These are phyloP conservation scores for Citropsis articulata DNA, from an alignment of 345 rosid species.

Conservation along the genomic window DNA sequence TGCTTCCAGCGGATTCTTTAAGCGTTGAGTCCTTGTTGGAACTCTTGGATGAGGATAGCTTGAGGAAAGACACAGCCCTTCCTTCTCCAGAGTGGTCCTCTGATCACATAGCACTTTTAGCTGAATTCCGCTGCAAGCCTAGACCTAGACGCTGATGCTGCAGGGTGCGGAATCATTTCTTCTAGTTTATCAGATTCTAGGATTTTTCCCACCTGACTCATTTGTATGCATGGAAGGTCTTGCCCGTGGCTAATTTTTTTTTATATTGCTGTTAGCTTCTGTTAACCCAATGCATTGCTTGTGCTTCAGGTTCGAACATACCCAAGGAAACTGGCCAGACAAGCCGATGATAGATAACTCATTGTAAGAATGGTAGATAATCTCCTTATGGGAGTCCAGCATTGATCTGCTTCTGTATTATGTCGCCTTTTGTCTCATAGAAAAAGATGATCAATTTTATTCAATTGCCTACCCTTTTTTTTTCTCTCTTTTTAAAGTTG, in stretches of 20 bases:
- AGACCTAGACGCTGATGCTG: slow-evolving; percentile 78
- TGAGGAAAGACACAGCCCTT: slow-evolving; percentile 98
- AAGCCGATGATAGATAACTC: slow-evolving; percentile 24
- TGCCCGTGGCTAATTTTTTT: neutral
- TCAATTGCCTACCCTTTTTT: slow-evolving; percentile 10
- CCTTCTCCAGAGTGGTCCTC: slow-evolving; percentile 99
- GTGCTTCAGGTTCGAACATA: slow-evolving; percentile 30
- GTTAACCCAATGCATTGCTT: neutral
- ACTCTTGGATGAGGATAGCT: slow-evolving; percentile 95
- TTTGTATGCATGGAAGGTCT: neutral
- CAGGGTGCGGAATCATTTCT: slow-evolving; percentile 22
- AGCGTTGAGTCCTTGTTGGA: slow-evolving; percentile 92
- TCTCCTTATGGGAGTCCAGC: slow-evolving; percentile 30
- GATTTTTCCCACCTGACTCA: neutral
- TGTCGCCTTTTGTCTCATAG: slow-evolving; percentile 47
- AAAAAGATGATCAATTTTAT: slow-evolving; percentile 33
- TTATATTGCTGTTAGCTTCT: neutral
- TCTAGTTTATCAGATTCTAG: neutral
- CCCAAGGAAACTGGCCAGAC: slow-evolving; percentile 21
- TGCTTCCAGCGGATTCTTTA: slow-evolving; percentile 79
- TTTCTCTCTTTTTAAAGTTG: neutral
- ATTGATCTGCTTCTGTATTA: slow-evolving; percentile 53
- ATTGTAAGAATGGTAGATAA: slow-evolving; percentile 44
- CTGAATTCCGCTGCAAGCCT: slow-evolving; percentile 92
- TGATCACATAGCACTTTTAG: slow-evolving; percentile 93